These are phyloP conservation scores for Pyrus pyrifolia DNA, from an alignment of 306 rosid genomes.

Conservation along the genomic window DNA sequence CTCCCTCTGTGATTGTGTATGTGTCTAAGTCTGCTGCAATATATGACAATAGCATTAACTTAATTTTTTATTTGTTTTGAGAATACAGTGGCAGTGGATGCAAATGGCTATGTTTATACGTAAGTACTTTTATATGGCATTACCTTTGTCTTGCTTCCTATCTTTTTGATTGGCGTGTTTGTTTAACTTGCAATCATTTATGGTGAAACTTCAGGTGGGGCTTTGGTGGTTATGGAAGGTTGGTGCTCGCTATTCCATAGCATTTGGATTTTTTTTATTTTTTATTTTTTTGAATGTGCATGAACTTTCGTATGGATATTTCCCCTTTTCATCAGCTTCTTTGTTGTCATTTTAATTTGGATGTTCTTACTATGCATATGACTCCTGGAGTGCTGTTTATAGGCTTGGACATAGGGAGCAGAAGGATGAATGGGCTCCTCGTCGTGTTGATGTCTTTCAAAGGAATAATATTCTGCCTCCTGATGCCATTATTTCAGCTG, in stretches of 20 bases:
- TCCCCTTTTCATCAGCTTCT: not conserved
- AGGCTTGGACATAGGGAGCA: constrained; percentile 99
- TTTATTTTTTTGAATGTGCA: not conserved
- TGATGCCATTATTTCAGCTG: constrained; percentile 80
- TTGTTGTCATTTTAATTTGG: not conserved
- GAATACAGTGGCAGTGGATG: constrained; percentile 81
- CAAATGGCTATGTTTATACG: constrained; percentile 88
- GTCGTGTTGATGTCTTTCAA: constrained; percentile 77
- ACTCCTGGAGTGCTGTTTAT: constrained; percentile 16
- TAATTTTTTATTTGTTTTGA: constrained; percentile 22
- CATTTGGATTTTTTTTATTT: not conserved
- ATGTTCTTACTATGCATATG: not conserved
- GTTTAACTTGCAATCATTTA: constrained; percentile 12
- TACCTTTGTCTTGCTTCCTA: constrained; percentile 1
- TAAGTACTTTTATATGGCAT: constrained; percentile 33
- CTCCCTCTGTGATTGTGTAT: not conserved
- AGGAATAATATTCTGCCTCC: constrained; percentile 72
- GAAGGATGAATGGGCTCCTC: constrained; percentile 96
- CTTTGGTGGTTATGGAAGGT: constrained; percentile 99
- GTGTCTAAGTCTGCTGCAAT: not conserved
- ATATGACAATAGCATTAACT: not conserved
- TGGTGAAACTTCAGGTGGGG: constrained; percentile 72
- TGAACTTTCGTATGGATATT: not conserved
- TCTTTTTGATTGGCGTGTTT: constrained; percentile 4
- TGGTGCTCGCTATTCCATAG: constrained; percentile 16